phyloP scores from a whole-genome alignment of 139 green algal genomes.

The Chlorella sp. region DNA sequence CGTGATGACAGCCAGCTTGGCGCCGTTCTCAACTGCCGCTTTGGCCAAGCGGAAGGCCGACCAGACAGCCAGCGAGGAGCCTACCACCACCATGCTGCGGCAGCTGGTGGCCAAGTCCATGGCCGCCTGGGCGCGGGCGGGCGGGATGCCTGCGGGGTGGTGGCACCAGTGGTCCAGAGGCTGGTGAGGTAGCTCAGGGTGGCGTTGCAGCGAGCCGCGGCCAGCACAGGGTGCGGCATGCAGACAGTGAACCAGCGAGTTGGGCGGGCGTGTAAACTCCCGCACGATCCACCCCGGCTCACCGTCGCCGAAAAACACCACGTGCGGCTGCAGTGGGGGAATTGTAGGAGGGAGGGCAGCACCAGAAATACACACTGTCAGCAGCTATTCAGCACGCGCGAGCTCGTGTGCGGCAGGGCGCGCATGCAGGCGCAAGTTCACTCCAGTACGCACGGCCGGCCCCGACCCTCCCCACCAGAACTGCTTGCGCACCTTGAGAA shows the following conservation, averaged over 20 bases:
- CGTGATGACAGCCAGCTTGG: conserved; percentile 70
- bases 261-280: too few species aligned
- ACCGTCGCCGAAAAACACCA: conserved; percentile 88
- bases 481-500: conserved; percentile 62
- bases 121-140: conserved; percentile 39
- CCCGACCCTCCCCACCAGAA: too few species aligned
- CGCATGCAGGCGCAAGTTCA: too few species aligned
- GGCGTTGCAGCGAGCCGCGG: not conserved
- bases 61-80: conserved; percentile 74
- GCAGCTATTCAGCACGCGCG: too few species aligned
- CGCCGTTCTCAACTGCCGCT: conserved; percentile 60
- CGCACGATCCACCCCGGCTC: not conserved
- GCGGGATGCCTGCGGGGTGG: conserved; percentile 52
- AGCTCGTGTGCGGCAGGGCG: too few species aligned
- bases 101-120: conserved; percentile 35
- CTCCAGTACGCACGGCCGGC: too few species aligned
- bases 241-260: not conserved
- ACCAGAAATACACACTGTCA: too few species aligned
- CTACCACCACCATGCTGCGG: conserved; percentile 73
- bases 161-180: not conserved
- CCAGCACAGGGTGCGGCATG: not conserved
- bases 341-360: too few species aligned
- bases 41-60: conserved; percentile 82
- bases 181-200: not conserved
- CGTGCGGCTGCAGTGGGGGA: conserved; percentile 57